These are phyloP conservation scores for Waltergamsia citrina DNA, from an alignment of 2,329 filamentous ascomycete genomes.

Conservation along the genomic window DNA sequence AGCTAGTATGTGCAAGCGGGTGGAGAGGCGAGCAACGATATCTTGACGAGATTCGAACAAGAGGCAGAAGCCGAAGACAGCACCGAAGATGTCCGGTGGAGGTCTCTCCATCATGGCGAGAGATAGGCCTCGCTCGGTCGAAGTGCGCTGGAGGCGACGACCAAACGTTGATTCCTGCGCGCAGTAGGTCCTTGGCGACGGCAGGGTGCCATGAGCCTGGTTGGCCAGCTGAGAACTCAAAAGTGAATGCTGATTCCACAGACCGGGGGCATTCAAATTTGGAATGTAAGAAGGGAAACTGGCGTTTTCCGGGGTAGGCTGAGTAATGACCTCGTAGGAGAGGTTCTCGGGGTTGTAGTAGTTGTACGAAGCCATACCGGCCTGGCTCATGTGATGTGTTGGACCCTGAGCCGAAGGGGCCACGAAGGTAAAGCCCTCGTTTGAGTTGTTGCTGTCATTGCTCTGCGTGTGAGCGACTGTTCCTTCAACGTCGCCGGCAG, in stretches of 20 bases:
- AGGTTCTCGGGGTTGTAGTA: constrained; percentile 6
- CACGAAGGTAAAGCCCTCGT: not conserved
- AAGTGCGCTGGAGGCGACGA: constrained; percentile 57
- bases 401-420: not conserved
- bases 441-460: constrained; percentile 1
- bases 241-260: constrained; percentile 1
- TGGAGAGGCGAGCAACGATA: constrained; percentile 31
- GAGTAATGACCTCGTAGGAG: constrained; percentile 39
- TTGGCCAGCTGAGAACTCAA: not conserved
- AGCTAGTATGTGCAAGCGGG: constrained; percentile 18
- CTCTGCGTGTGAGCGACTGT: not conserved
- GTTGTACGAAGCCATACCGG: constrained; percentile 5
- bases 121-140: constrained; percentile 51
- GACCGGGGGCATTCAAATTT: not conserved
- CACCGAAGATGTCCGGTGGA: constrained; percentile 35
- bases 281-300: constrained; percentile 35
- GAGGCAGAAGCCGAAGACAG: constrained; percentile 61
- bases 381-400: constrained; percentile 2
- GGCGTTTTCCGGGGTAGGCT: constrained; percentile 41
- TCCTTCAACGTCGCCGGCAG: not conserved
- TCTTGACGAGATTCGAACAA: constrained; percentile 43
- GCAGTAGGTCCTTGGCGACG: constrained; percentile 42
- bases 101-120: constrained; percentile 43
- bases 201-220: not conserved
- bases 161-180: constrained; percentile 60